Evolutionary conservation across 176 grass and related monocot genomes (phyloP).

Genomic region (Eleusine indica): DNA sequence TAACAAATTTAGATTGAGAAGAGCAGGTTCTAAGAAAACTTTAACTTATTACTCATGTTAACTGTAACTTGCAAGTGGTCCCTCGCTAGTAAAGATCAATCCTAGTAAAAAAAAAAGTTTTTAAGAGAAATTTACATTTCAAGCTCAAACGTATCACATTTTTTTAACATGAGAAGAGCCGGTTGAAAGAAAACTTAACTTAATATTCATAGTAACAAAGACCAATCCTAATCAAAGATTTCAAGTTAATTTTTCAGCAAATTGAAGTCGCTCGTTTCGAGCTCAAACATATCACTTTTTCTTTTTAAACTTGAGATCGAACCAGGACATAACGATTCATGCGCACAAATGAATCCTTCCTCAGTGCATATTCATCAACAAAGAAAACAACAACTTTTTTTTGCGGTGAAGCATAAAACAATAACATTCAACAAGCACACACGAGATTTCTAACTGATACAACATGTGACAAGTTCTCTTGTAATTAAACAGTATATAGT

Average conservation of each 20-base stretch:
- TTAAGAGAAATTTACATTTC: too few relatives aligned
- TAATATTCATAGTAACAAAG: too few relatives aligned
- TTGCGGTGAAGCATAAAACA: too few relatives aligned
- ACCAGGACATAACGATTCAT: background rate
- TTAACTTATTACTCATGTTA: too few relatives aligned
- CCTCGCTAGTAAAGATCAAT: too few relatives aligned
- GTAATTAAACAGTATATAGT: constrained; percentile 63
- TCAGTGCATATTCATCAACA: background rate
- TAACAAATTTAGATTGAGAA: background rate
- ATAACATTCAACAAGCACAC: background rate
- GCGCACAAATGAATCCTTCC: background rate
- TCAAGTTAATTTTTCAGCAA: too few relatives aligned
- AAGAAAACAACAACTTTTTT: background rate
- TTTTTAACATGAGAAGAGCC: too few relatives aligned
- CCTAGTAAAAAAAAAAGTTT: too few relatives aligned
- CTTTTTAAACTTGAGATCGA: background rate
- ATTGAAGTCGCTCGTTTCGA: background rate
- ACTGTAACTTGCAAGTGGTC: too few relatives aligned
- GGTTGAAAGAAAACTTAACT: too few relatives aligned
- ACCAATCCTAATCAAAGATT: background rate
- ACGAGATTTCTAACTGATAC: background rate
- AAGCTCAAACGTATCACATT: too few relatives aligned
- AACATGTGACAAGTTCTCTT: constrained; percentile 37
- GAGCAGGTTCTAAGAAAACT: background rate
- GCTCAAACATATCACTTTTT: background rate